Conservation (phyloP, 169 alveolate species). For the Cryptosporidium xiaoi region DNA sequence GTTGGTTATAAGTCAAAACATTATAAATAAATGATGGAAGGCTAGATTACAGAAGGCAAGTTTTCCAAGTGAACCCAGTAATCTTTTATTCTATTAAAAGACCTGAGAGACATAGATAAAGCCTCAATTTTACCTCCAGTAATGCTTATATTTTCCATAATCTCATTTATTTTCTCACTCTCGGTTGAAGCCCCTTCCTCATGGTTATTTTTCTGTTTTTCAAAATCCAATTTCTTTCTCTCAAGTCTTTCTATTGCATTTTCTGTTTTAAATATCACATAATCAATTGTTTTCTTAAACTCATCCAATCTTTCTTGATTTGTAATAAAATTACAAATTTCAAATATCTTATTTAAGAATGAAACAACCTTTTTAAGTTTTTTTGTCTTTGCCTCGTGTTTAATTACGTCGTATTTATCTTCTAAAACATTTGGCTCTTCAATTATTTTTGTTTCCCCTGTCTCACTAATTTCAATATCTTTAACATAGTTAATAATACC, state of each 20-base stretch:
- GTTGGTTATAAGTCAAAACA: no score
- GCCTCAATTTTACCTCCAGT: conserved; percentile 11
- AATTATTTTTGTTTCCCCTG: conserved; percentile 5
- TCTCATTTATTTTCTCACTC: background rate
- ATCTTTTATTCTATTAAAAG: conserved; percentile 27
- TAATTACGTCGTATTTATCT: background rate
- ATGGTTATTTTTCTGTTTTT: background rate
- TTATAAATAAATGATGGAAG: no score
- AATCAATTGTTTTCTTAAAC: conserved; percentile 11
- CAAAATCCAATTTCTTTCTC: background rate
- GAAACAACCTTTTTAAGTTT: conserved; percentile 4
- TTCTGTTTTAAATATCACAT: background rate
- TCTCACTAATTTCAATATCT: conserved; percentile 8
- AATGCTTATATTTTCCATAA: conserved; percentile 19
- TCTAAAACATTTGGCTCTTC: background rate
- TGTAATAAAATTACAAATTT: conserved; percentile 9
- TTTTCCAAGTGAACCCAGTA: conserved; percentile 32
- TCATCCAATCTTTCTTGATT: background rate
- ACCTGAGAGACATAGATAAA: background rate
- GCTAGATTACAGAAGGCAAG: background rate
- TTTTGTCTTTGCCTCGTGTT: conserved; percentile 20
- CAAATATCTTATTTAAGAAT: background rate
- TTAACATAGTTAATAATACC: conserved; percentile 26
- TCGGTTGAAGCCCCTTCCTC: background rate
- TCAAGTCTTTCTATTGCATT: background rate